Evolutionary conservation across 2,329 filamentous ascomycete species (phyloP).

Genomic region (Pseudogymnoascus sp.): DNA sequence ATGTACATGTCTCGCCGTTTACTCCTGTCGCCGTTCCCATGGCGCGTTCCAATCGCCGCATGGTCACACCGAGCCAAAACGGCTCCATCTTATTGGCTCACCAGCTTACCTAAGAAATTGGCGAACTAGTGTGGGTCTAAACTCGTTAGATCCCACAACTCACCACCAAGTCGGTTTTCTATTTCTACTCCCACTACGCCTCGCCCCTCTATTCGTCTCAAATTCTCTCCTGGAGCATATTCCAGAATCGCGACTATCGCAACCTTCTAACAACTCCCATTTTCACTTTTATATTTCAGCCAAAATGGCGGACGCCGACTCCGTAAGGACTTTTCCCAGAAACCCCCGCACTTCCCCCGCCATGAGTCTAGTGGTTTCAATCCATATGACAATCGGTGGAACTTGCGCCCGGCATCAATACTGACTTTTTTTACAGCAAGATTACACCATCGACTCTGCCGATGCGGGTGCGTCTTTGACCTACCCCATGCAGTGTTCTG

Average conservation of each 20-base stretch:
- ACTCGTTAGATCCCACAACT: conserved; percentile 13
- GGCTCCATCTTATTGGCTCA: not conserved
- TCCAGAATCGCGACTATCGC: not conserved
- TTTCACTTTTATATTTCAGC: conserved; percentile 28
- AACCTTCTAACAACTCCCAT: conserved; percentile 18
- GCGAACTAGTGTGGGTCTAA: conserved; percentile 9
- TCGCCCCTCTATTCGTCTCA: conserved; percentile 19
- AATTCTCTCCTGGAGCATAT: conserved; percentile 18
- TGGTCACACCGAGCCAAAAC: conserved; percentile 5
- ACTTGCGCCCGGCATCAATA: not conserved
- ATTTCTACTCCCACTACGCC: conserved; percentile 19
- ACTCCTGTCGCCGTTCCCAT: not conserved
- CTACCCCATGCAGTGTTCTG: conserved; percentile 98
- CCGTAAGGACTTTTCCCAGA: conserved; percentile 42
- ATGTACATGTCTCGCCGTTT: not conserved
- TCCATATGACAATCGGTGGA: not conserved
- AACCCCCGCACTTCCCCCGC: conserved; percentile 27
- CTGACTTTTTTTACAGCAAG: conserved; percentile 24
- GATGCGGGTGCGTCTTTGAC: conserved; percentile 94
- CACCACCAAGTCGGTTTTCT: conserved; percentile 22
- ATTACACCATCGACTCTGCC: conserved; percentile 76
- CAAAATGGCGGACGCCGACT: conserved; percentile 58
- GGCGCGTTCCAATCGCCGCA: not conserved
- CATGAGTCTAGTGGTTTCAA: conserved; percentile 24
- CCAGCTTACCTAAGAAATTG: not conserved